Percentiles rank a stretch among this genome's conserved stretches.
These are phyloP conservation scores for Paecilomyces formosus DNA, from an alignment of 2,329 filamentous ascomycete genomes.

Conservation along the genomic window DNA sequence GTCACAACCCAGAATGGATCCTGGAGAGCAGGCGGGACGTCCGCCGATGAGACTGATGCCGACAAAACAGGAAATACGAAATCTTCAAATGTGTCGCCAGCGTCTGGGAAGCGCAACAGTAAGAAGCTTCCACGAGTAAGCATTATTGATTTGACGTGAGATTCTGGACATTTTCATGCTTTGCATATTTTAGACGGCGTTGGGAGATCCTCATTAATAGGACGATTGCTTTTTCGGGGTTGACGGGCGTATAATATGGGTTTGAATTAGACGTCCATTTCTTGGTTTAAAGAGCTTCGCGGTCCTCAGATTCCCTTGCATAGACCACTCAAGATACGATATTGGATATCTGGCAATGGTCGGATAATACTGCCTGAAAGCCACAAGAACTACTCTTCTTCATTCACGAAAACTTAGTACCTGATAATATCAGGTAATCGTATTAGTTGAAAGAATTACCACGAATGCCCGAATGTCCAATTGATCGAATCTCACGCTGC, in stretches of 20 bases:
- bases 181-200: background rate
- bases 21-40: slow-evolving; percentile 13
- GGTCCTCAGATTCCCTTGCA: no score
- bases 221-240: background rate
- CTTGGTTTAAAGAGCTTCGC: background rate
- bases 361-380: no score
- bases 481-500: no score
- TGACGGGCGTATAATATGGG: background rate
- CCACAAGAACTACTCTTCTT: no score
- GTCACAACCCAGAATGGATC: slow-evolving; percentile 15
- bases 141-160: slow-evolving; percentile 21
- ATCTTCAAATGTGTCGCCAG: slow-evolving; percentile 3
- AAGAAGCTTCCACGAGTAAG: slow-evolving; percentile 23
- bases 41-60: slow-evolving; percentile 4
- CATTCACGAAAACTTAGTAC: no score
- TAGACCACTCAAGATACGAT: no score
- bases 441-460: no score
- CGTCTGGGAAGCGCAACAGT: slow-evolving; percentile 4
- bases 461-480: no score
- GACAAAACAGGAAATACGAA: slow-evolving; percentile 4
- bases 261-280: background rate
- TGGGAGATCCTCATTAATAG: background rate
- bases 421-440: no score
- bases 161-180: background rate
- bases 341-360: no score